Evolutionary conservation across 148 eudicot genomes (phyloP), one percentile per base, ranked within the genome.

Genomic region (Agrostemma githago): DNA sequence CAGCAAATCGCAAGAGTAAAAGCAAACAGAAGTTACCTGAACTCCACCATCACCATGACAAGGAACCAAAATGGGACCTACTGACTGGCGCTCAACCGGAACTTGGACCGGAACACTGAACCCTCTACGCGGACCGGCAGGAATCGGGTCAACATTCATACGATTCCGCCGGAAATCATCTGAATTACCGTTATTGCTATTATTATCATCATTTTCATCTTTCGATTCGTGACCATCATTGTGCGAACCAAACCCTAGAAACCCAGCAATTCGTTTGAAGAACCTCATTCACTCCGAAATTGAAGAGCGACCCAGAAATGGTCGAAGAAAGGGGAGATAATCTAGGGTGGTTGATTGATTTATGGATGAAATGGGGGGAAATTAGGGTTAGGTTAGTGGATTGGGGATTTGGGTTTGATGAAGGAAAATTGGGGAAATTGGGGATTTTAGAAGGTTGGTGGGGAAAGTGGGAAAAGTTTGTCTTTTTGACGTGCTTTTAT

Each of bases 61-160:
- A 57, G 92, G 92, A 20, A 86, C 76, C 37, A 94, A 68, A 60
- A 89, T 70, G 2, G 98, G 98, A 1, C 96, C 90, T 34, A 82
- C 74, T 21, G 60, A 73, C 12, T 89, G 77, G 14, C 89, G 87
- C 6, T 89, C 95, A 20, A 91, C 88, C 51, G 95, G 63, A 8
- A 94, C 91, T 72, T 92, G 85, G 15, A 91, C 90, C 0, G 97
- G 82, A 4, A 94, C 97, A 79, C 98, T 86, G 74, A 91, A 94
- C 41, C 98, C 98, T 73, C 63, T 87, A 7, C 97, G 89, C 4
- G 85, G 86, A 20, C 79, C 83, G 11, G 81, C 67, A 5, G 83
- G 87, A 76, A 86, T 79, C 20, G 86, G 84, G 62, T 84, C 82
- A 3, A 51, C 81, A 34, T 46, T 48, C 66, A 58, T 39, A 11